Conservation (phyloP, 83 land plant species). For the Thuja plicata region DNA sequence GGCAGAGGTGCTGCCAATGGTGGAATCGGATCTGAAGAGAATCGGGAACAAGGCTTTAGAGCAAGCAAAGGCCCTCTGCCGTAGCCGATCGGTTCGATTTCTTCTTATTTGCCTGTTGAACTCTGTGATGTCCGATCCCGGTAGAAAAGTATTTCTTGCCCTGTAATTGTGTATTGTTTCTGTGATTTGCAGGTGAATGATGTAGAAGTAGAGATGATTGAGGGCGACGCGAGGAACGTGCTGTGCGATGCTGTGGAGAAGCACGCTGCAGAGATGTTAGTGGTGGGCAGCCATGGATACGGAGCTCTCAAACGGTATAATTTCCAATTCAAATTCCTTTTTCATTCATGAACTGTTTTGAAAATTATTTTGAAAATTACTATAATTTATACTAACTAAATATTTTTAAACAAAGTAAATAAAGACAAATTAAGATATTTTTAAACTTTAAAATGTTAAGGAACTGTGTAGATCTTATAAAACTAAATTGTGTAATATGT, state of each 20-base stretch:
- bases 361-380: too few species aligned
- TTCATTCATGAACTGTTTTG: neutral
- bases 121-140: neutral
- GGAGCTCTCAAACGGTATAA: constrained; percentile 29
- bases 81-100: constrained; percentile 24
- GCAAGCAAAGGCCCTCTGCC: constrained; percentile 36
- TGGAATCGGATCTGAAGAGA: constrained; percentile 54
- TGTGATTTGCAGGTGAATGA: neutral
- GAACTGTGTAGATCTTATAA: neutral
- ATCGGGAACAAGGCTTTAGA: constrained; percentile 28
- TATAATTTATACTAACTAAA: too few species aligned
- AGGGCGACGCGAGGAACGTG: constrained; percentile 26
- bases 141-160: neutral
- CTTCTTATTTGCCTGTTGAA: neutral
- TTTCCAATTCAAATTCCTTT: neutral
- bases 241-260: constrained; percentile 29
- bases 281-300: constrained; percentile 36
- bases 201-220: constrained; percentile 16
- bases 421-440: too few species aligned
- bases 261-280: constrained; percentile 15
- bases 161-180: neutral
- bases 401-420: too few species aligned
- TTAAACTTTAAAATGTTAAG: neutral
- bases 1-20: constrained; percentile 30
- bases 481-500: too few species aligned